phyloP scores from a whole-genome alignment of 2,329 filamentous ascomycete genomes.

The Myrmaecium sp. region DNA sequence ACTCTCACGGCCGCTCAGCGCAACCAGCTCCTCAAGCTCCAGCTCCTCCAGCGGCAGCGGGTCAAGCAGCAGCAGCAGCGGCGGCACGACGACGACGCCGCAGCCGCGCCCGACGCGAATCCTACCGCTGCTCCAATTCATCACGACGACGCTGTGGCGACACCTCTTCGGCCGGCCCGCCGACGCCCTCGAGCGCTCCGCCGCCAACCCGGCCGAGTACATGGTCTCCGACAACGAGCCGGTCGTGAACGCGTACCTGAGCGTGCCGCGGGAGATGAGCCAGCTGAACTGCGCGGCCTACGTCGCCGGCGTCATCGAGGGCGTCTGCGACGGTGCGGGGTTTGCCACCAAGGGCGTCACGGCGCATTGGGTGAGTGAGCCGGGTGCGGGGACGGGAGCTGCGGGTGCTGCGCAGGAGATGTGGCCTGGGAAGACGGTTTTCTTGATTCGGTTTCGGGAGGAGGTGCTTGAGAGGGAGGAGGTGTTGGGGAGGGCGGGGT shows the following conservation, averaged over 20 bases:
- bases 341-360: slow-evolving; percentile 73
- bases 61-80: no score
- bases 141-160: slow-evolving; percentile 81
- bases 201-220: slow-evolving; percentile 80
- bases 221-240: slow-evolving; percentile 99
- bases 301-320: slow-evolving; percentile 88
- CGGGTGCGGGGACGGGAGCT: slow-evolving; percentile 32
- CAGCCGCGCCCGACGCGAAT: slow-evolving; percentile 59
- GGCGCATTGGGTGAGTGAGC: slow-evolving; percentile 54
- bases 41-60: no score
- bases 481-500: slow-evolving; percentile 48
- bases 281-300: slow-evolving; percentile 94
- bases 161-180: slow-evolving; percentile 84
- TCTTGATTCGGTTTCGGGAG: slow-evolving; percentile 80
- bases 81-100: slow-evolving; percentile 3
- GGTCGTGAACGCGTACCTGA: slow-evolving; percentile 85
- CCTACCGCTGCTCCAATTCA: slow-evolving; percentile 82
- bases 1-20: slow-evolving; percentile 43
- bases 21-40: slow-evolving; percentile 18
- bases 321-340: slow-evolving; percentile 81
- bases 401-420: slow-evolving; percentile 41
- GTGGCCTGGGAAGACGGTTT: slow-evolving; percentile 95
- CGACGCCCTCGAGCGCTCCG: slow-evolving; percentile 80
- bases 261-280: slow-evolving; percentile 85
- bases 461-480: slow-evolving; percentile 85